Evolutionary conservation across 495 filamentous ascomycete species (phyloP).

Genomic region (Baudoinia panamericana): DNA sequence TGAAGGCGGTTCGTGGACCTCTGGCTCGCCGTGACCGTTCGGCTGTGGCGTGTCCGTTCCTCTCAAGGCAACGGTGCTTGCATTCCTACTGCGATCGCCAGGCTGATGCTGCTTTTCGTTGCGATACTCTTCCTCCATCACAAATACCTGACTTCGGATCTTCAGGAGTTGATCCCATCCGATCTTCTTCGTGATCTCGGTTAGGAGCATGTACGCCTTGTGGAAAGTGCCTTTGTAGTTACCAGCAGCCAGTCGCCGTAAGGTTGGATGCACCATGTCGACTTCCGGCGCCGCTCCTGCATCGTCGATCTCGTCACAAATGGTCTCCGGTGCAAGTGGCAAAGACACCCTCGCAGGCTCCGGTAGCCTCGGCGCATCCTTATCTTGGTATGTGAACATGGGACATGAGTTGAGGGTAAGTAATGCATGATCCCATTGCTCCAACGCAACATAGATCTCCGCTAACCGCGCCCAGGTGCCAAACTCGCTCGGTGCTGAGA

Average conservation of each 20-base stretch:
- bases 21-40: slow-evolving; percentile 44
- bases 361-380: slow-evolving; percentile 87
- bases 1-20: slow-evolving; percentile 23
- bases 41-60: slow-evolving; percentile 48
- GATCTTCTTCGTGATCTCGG: slow-evolving; percentile 86
- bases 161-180: slow-evolving; percentile 94
- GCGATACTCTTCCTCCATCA: slow-evolving; percentile 98
- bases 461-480: slow-evolving; percentile 90
- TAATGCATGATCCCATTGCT: slow-evolving; percentile 86
- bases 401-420: slow-evolving; percentile 97
- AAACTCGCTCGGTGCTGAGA: slow-evolving; percentile 91
- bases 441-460: slow-evolving; percentile 79
- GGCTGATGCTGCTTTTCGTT: slow-evolving; percentile 62
- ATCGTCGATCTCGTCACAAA: slow-evolving; percentile 91
- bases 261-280: slow-evolving; percentile 74
- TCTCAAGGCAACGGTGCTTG: slow-evolving; percentile 62
- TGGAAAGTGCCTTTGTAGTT: slow-evolving; percentile 87
- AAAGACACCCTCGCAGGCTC: slow-evolving; percentile 75
- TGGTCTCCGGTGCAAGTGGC: slow-evolving; percentile 75
- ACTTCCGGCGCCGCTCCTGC: slow-evolving; percentile 55
- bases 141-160: slow-evolving; percentile 89
- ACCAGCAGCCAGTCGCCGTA: slow-evolving; percentile 76
- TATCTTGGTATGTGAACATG: slow-evolving; percentile 99
- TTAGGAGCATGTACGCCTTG: slow-evolving; percentile 85
- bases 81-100: slow-evolving; percentile 46